Evolutionary conservation across 108 stramenopile genomes (phyloP), one percentile per base, ranked within the genome.

Genomic region (Nitzschia palea): DNA sequence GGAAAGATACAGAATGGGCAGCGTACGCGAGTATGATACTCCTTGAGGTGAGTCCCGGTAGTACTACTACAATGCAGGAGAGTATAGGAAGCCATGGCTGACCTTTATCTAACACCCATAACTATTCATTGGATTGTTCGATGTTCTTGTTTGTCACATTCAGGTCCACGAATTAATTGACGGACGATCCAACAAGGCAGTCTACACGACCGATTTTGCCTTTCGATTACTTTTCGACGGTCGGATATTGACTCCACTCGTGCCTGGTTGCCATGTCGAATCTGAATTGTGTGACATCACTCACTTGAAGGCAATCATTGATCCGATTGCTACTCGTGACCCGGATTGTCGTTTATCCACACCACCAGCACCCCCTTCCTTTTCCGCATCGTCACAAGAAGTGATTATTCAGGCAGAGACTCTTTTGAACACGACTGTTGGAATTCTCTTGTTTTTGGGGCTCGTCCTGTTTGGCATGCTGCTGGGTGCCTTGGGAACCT

Each of bases 141-240:
- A 51, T 55, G 28, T 55, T 3, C 12, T 51, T 14, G 31, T 32
- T 28, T 10, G 25, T 5, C 29, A 63, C 73, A 76, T 1, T 62
- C 17, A 63, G 65, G 54, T 74, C 31, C 73, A 74, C 40, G 73
- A 76, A 50, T 54, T 69, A 20, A 53, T 77, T 57, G 76, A 77
- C 20, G 52, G 70, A 12, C 8, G 29, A 34, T 42, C 65, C 2
- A 70, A 76, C 68, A 17, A 18, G 0, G 14, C 23, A 1, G n/a
- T 68, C 12, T 80, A 53, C 69, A 53, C 72, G 44, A 79, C 28
- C 4, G 47, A 71, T 4, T 77, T 61, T 64, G 80, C 80, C 0
- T 87, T 90, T 75, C 86, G 89, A 35, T 51, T 90, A 22, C 50
- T 90, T 26, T 83, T 87, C 72, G 84, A 90, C 66, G 89, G 89